These are phyloP conservation scores for Blechomonas ayalai DNA, from an alignment of 208 protist species.

Conservation along the genomic window DNA sequence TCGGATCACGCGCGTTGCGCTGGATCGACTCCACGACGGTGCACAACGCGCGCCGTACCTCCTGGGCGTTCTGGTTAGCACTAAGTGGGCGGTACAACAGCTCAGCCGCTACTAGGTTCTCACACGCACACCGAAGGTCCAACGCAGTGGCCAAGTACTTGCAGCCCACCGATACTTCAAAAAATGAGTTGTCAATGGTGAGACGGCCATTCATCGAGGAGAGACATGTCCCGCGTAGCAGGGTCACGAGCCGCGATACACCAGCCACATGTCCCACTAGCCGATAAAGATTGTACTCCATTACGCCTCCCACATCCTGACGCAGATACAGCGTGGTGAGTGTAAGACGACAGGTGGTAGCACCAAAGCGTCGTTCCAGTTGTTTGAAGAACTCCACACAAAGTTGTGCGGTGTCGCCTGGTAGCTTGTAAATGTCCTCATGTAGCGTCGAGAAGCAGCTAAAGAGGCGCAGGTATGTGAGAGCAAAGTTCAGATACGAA, in stretches of 20 bases:
- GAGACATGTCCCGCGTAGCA: conserved; percentile 66
- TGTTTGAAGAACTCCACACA: conserved; percentile 37
- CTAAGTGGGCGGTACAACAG: conserved; percentile 46
- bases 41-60: conserved; percentile 21
- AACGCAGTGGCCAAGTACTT: conserved; percentile 34
- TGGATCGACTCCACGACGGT: conserved; percentile 45
- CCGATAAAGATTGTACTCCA: conserved; percentile 75
- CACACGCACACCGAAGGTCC: conserved; percentile 32
- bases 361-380: conserved; percentile 48
- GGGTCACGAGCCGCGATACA: conserved; percentile 58
- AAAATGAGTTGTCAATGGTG: conserved; percentile 32
- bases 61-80: conserved; percentile 9
- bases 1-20: conserved; percentile 10
- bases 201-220: conserved; percentile 24
- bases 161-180: conserved; percentile 40
- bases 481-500: conserved; percentile 58
- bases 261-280: conserved; percentile 65
- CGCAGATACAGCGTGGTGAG: conserved; percentile 60
- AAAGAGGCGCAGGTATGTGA: conserved; percentile 77
- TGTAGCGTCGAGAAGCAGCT: conserved; percentile 74
- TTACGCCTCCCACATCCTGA: conserved; percentile 48
- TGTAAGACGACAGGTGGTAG: conserved; percentile 33
- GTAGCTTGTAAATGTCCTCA: conserved; percentile 58
- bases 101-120: conserved; percentile 51
- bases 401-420: conserved; percentile 38